A percentile compares a stretch with the other conserved stretches of the same genome.
Conservation (phyloP, 2,329 filamentous ascomycete genomes). For the Triangularia verruculosa region DNA sequence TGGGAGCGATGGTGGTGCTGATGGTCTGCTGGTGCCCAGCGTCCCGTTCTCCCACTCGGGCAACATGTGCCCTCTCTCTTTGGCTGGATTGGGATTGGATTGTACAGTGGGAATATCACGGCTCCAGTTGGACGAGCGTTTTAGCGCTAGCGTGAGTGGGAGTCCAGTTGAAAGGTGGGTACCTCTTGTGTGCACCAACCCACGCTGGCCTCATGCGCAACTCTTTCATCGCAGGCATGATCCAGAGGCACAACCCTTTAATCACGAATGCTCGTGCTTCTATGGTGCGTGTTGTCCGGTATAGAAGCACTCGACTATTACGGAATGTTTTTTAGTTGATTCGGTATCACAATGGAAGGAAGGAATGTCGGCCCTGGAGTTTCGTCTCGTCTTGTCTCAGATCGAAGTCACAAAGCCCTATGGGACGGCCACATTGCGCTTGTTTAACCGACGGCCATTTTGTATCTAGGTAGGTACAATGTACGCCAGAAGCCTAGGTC, state of each 20-base stretch:
- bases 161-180: conserved; percentile 5
- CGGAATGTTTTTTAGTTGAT: background rate
- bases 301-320: no score
- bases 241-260: conserved; percentile 18
- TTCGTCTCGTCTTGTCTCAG: background rate
- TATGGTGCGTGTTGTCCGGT: background rate
- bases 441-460: no score
- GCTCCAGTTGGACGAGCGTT: conserved; percentile 12
- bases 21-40: background rate
- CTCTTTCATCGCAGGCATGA: conserved; percentile 3
- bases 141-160: conserved; percentile 15
- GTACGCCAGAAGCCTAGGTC: background rate
- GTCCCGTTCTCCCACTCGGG: background rate
- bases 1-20: background rate
- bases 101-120: conserved; percentile 20
- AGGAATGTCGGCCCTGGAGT: background rate
- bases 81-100: background rate
- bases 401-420: background rate
- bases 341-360: background rate
- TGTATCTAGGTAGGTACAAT: no score
- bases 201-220: conserved; percentile 9
- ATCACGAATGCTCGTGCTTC: conserved; percentile 15
- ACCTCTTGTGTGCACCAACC: conserved; percentile 8
- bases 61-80: conserved; percentile 13
- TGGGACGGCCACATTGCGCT: background rate